A percentile compares a stretch with the other conserved stretches of the same genome.
Evolutionary conservation across 176 grass and related monocot genomes (phyloP).

Genomic region (Secale cereale): DNA sequence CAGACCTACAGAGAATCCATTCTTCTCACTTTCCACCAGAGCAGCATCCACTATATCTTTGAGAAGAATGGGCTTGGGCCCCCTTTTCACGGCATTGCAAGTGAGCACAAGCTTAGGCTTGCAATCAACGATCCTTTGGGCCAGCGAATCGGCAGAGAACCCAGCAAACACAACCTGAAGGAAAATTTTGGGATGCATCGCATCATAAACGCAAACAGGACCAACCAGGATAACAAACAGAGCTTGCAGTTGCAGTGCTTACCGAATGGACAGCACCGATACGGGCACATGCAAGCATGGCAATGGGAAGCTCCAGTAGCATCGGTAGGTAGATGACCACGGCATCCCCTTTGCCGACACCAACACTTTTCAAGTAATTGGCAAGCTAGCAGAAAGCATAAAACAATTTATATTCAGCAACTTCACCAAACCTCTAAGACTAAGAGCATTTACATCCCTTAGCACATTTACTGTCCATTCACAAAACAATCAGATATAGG

Average conservation of each 20-base stretch:
- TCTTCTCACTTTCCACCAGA: slow-evolving; percentile 60
- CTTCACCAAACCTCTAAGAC: not conserved
- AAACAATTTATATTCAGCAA: not conserved
- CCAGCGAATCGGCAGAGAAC: slow-evolving; percentile 86
- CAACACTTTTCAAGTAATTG: slow-evolving; percentile 90
- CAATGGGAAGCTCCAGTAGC: slow-evolving; percentile 91
- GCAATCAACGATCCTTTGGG: slow-evolving; percentile 86
- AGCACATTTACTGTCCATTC: not conserved
- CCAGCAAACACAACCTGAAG: slow-evolving; percentile 89
- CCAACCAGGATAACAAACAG: not conserved
- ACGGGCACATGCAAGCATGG: slow-evolving; percentile 95
- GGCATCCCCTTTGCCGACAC: slow-evolving; percentile 74
- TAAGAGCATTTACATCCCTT: slow-evolving; percentile 14
- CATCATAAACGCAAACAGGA: not conserved
- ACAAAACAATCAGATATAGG: slow-evolving; percentile 1
- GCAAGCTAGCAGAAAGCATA: slow-evolving; percentile 52
- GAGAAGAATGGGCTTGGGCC: slow-evolving; percentile 63
- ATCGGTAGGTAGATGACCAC: slow-evolving; percentile 96
- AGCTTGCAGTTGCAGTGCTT: slow-evolving; percentile 12
- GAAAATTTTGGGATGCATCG: not conserved
- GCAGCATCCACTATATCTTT: slow-evolving; percentile 88
- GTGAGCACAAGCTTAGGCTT: slow-evolving; percentile 89
- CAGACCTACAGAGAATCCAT: slow-evolving; percentile 70
- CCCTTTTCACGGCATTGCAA: slow-evolving; percentile 88
- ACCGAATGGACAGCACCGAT: slow-evolving; percentile 97